phyloP scores from a whole-genome alignment of 1,284 basidiomycete genomes.

The Apiotrichum montevideense region DNA sequence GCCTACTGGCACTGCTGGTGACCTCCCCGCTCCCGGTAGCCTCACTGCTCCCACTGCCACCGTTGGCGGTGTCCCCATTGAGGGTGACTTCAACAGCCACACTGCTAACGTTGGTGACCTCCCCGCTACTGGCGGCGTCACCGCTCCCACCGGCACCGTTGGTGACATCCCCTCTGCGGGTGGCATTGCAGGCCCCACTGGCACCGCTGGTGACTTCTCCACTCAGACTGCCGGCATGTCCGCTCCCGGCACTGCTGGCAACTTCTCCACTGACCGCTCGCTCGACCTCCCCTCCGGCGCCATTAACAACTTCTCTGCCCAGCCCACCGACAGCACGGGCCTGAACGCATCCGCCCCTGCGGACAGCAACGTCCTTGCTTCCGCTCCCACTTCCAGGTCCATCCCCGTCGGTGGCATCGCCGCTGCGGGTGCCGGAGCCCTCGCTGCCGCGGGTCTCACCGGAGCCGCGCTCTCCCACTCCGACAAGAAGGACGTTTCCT shows the following conservation, averaged over 20 bases:
- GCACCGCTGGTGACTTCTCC: background rate
- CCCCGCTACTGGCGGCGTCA: too few species aligned
- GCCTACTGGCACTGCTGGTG: too few species aligned
- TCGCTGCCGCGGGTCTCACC: background rate
- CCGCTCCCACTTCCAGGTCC: background rate
- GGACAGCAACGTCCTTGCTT: background rate
- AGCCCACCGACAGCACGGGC: background rate
- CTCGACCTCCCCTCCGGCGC: background rate
- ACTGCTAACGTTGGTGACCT: too few species aligned
- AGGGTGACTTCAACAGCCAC: too few species aligned
- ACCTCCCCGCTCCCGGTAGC: too few species aligned
- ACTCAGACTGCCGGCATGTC: background rate
- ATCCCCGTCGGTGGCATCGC: background rate
- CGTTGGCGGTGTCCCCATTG: too few species aligned
- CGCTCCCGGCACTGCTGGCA: too few species aligned
- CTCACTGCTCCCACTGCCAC: too few species aligned
- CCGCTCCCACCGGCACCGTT: too few species aligned
- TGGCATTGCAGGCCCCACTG: background rate
- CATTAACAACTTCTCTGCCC: background rate
- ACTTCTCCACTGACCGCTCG: too few species aligned
- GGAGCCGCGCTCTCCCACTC: conserved; percentile 1
- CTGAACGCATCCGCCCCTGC: background rate
- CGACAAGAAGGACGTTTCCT: background rate
- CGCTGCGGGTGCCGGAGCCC: background rate
- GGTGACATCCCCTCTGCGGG: too few species aligned